Percentiles rank a stretch among this genome's conserved stretches.
These are phyloP conservation scores for Porcisia hertigi DNA, from an alignment of 208 protist species.

Conservation along the genomic window DNA sequence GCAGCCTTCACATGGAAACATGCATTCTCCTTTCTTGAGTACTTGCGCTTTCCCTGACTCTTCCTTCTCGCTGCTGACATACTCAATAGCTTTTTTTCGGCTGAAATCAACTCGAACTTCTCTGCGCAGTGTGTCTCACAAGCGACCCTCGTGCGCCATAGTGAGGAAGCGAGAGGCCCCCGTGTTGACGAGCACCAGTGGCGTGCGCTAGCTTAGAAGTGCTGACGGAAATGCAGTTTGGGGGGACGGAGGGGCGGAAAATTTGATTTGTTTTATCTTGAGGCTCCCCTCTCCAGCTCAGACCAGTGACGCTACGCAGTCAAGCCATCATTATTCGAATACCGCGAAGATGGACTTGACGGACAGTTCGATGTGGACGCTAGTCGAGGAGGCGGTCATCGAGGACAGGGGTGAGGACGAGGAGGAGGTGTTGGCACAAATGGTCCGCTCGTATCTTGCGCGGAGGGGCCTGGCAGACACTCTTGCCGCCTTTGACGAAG, in stretches of 20 bases:
- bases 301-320: neutral
- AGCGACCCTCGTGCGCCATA: neutral
- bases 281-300: neutral
- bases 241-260: neutral
- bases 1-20: neutral
- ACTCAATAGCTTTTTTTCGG: neutral
- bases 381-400: slow-evolving; percentile 76
- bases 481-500: slow-evolving; percentile 45
- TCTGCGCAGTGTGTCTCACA: neutral
- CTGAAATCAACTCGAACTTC: neutral
- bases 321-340: too few relatives aligned
- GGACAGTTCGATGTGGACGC: slow-evolving; percentile 37
- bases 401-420: slow-evolving; percentile 65
- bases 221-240: neutral
- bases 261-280: neutral
- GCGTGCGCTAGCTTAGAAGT: neutral
- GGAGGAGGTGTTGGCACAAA: slow-evolving; percentile 47
- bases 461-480: slow-evolving; percentile 66
- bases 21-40: neutral
- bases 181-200: neutral
- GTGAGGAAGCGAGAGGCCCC: neutral
- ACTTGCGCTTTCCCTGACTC: neutral
- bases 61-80: neutral
- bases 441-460: slow-evolving; percentile 71
- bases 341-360: slow-evolving; percentile 20